Percentiles rank a stretch among this genome's conserved stretches.
Evolutionary conservation across 257 asterid genomes (phyloP).

Genomic region (Datura wrightii): DNA sequence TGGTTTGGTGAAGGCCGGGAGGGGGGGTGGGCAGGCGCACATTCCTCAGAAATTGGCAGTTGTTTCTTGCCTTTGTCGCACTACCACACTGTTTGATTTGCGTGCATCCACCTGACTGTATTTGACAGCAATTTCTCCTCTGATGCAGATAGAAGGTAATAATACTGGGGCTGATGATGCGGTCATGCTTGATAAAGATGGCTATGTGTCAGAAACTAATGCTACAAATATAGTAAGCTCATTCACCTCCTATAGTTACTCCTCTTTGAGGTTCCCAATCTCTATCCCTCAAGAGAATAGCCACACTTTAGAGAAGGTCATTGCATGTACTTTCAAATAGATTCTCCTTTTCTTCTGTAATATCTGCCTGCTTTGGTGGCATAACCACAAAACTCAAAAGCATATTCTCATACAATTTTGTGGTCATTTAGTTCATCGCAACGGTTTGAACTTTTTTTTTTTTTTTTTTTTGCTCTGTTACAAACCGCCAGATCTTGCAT

Average conservation of each 20-base stretch:
- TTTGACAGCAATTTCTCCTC: not conserved
- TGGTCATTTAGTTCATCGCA: not conserved
- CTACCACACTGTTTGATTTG: not conserved
- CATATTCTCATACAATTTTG: not conserved
- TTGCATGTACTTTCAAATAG: not conserved
- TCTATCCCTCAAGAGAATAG: not conserved
- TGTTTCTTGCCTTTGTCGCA: not conserved
- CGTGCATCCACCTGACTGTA: slow-evolving; percentile 19
- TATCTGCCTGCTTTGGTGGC: slow-evolving; percentile 3
- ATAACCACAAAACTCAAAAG: not conserved
- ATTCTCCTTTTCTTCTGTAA: not conserved
- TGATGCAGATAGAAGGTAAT: slow-evolving; percentile 89
- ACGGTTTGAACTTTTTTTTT: too few relatives aligned
- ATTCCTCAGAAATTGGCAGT: not conserved
- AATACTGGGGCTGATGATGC: slow-evolving; percentile 90
- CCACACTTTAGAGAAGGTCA: not conserved
- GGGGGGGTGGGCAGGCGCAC: too few relatives aligned
- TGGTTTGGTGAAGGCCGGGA: not conserved
- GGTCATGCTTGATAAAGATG: slow-evolving; percentile 91
- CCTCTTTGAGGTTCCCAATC: not conserved
- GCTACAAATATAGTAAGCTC: slow-evolving; percentile 86
- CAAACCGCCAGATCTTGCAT: not conserved
- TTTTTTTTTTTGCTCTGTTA: not conserved
- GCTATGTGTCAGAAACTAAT: slow-evolving; percentile 93
- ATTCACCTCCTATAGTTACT: slow-evolving; percentile 5